phyloP scores from a whole-genome alignment of 73 alveolate species.

The Urostyla sp. region DNA sequence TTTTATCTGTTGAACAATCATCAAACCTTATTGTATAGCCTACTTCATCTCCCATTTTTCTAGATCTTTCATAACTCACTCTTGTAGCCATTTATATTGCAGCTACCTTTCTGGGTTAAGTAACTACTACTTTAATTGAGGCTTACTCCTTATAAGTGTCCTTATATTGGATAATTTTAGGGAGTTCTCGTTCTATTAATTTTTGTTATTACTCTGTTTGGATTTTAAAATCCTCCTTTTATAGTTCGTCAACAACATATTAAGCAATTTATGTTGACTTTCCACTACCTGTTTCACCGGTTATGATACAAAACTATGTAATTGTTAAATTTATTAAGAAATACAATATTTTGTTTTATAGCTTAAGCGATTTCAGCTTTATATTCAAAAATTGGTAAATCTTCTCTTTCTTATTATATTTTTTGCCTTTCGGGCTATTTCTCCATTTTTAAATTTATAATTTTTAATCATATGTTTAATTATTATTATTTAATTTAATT shows the following conservation, averaged over 20 bases:
- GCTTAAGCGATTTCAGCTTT: constrained; percentile 38
- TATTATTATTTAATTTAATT: not conserved
- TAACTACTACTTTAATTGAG: constrained; percentile 70
- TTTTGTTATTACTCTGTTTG: constrained; percentile 45
- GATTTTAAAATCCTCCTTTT: constrained; percentile 59
- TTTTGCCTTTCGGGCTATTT: not conserved
- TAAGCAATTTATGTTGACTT: constrained; percentile 94
- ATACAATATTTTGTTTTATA: constrained; percentile 42
- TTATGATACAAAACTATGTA: constrained; percentile 69
- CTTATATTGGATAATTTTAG: constrained; percentile 61
- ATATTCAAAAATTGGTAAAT: constrained; percentile 63
- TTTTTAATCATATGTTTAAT: not conserved
- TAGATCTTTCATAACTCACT: constrained; percentile 67
- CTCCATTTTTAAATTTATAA: not conserved
- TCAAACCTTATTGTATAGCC: constrained; percentile 96
- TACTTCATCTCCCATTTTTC: constrained; percentile 85
- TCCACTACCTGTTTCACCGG: constrained; percentile 98
- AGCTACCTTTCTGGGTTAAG: constrained; percentile 88
- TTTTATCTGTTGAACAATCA: constrained; percentile 71
- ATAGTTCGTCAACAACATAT: constrained; percentile 60
- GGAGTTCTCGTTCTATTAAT: constrained; percentile 24
- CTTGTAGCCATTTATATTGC: constrained; percentile 83
- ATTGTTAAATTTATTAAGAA: not conserved
- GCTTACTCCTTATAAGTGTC: constrained; percentile 42
- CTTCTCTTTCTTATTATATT: constrained; percentile 41